Evolutionary conservation across 305 asterid genomes (phyloP).

Genomic region (Fraxinus paxiana): DNA sequence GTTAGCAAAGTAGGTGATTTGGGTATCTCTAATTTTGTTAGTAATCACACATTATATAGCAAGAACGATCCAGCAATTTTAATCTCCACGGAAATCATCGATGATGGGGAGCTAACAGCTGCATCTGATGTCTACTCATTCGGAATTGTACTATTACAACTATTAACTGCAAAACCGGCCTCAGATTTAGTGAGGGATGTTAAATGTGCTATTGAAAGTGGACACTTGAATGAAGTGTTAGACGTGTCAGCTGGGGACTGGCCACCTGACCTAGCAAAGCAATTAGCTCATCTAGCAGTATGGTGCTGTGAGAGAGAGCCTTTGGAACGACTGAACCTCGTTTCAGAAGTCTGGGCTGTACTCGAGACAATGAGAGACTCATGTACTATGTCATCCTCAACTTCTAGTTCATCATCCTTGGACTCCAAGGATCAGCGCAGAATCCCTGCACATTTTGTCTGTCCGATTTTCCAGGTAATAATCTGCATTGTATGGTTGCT

Average conservation of each 20-base stretch:
- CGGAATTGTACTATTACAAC: conserved; percentile 59
- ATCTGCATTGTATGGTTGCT: not conserved
- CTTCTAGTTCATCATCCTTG: conserved; percentile 29
- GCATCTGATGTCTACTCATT: conserved; percentile 80
- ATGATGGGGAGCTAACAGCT: conserved; percentile 43
- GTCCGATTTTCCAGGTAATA: conserved; percentile 86
- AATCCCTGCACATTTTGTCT: conserved; percentile 70
- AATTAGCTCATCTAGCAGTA: conserved; percentile 57
- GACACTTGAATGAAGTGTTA: conserved; percentile 45
- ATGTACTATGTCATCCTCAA: conserved; percentile 28
- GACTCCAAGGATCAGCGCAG: conserved; percentile 46
- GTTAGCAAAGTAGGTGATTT: conserved; percentile 68
- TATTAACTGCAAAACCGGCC: conserved; percentile 68
- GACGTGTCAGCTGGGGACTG: conserved; percentile 84
- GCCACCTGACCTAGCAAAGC: conserved; percentile 51
- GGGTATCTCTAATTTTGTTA: conserved; percentile 42
- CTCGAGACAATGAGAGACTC: conserved; percentile 57
- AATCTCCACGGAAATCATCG: conserved; percentile 43
- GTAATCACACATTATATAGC: conserved; percentile 4
- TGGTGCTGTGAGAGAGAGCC: conserved; percentile 59
- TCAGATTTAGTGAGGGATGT: conserved; percentile 55
- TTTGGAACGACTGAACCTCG: conserved; percentile 58
- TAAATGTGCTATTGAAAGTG: conserved; percentile 57
- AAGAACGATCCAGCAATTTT: conserved; percentile 39
- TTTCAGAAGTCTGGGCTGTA: conserved; percentile 48